phyloP scores from a whole-genome alignment of 176 grass and related monocot genomes.

The Musa schizocarpa region DNA sequence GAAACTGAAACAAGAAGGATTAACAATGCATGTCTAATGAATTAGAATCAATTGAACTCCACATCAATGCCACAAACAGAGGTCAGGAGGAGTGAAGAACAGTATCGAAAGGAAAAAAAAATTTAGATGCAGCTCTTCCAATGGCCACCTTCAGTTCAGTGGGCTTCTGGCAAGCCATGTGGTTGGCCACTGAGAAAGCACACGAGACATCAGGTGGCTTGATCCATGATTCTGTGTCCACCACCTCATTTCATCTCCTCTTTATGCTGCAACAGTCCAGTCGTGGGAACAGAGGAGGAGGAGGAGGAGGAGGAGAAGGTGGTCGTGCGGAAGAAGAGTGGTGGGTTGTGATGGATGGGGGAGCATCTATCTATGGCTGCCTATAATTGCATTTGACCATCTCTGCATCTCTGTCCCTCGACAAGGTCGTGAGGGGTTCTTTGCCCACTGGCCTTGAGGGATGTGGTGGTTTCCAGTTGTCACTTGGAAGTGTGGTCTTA shows the following conservation, averaged over 20 bases:
- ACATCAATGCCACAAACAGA: not conserved
- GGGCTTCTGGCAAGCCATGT: not conserved
- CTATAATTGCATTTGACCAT: too few species aligned
- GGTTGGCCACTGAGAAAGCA: constrained; percentile 1
- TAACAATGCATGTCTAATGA: not conserved
- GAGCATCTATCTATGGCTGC: too few species aligned
- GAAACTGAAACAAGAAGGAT: too few species aligned
- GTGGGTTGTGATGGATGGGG: too few species aligned
- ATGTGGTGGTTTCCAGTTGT: too few species aligned
- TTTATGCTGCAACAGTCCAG: not conserved
- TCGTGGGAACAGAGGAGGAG: too few species aligned
- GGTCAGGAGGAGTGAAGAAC: not conserved
- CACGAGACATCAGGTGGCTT: not conserved
- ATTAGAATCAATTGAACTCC: not conserved
- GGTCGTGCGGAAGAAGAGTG: too few species aligned
- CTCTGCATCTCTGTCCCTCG: too few species aligned
- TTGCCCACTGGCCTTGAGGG: too few species aligned
- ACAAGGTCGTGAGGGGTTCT: too few species aligned
- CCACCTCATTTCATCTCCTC: not conserved
- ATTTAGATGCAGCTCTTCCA: not conserved
- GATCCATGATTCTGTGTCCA: not conserved
- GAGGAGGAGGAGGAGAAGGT: too few species aligned
- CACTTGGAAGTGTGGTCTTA: too few species aligned
- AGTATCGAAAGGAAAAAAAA: not conserved
- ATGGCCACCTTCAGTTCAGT: not conserved